These are phyloP conservation scores for Colletotrichum tabaci DNA, from an alignment of 2,329 filamentous ascomycete species.

Conservation along the genomic window DNA sequence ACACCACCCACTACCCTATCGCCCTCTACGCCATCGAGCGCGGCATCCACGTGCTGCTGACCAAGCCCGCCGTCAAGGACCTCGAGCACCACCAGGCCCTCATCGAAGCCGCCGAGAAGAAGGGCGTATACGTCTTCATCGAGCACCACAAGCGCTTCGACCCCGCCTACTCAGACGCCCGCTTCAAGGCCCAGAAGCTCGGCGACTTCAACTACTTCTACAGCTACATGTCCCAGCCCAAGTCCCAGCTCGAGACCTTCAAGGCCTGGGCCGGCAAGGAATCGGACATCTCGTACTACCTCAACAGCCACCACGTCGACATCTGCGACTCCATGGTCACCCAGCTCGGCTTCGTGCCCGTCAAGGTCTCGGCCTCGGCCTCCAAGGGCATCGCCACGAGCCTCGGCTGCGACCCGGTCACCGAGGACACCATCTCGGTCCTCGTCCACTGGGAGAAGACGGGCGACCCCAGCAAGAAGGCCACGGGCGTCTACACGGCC, in stretches of 20 bases:
- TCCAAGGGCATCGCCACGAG: slow-evolving; percentile 84
- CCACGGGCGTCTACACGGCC: slow-evolving; percentile 92
- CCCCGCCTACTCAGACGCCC: slow-evolving; percentile 91
- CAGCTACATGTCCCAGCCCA: slow-evolving; percentile 95
- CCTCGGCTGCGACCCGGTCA: slow-evolving; percentile 83
- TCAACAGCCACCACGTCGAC: slow-evolving; percentile 96
- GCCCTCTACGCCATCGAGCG: slow-evolving; percentile 92
- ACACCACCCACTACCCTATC: slow-evolving; percentile 93
- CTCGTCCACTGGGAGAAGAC: slow-evolving; percentile 90
- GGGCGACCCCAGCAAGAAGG: slow-evolving; percentile 77
- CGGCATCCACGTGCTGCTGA: slow-evolving; percentile 91
- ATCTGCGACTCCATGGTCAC: slow-evolving; percentile 93
- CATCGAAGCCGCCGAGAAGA: slow-evolving; percentile 78
- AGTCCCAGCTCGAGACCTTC: slow-evolving; percentile 93
- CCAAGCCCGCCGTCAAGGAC: slow-evolving; percentile 91
- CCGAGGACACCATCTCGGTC: slow-evolving; percentile 94
- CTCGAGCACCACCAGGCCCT: slow-evolving; percentile 85
- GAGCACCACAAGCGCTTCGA: slow-evolving; percentile 99
- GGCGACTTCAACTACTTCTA: slow-evolving; percentile 99
- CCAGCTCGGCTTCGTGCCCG: slow-evolving; percentile 78
- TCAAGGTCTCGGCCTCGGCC: slow-evolving; percentile 83
- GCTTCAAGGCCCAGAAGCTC: slow-evolving; percentile 80
- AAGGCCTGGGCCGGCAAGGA: slow-evolving; percentile 94
- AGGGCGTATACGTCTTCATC: slow-evolving; percentile 90
- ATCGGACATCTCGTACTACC: slow-evolving; percentile 95